Percentiles rank a stretch among this genome's conserved stretches.
phyloP scores from a whole-genome alignment of 2,329 filamentous ascomycete species.

The Botrytis medusae region DNA sequence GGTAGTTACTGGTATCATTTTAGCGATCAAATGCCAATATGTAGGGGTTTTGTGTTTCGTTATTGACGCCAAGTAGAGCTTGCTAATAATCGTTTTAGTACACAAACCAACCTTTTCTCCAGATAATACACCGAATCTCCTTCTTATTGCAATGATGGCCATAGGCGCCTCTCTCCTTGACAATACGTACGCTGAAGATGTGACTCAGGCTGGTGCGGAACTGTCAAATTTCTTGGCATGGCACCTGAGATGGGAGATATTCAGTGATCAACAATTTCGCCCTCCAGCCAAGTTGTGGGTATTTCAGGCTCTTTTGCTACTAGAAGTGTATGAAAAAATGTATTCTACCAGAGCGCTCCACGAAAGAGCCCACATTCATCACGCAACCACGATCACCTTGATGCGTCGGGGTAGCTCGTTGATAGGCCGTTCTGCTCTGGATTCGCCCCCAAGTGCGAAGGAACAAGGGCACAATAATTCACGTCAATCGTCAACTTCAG shows the following conservation, averaged over 20 bases:
- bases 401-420: slow-evolving; percentile 93
- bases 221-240: slow-evolving; percentile 88
- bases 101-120: slow-evolving; percentile 93
- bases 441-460: slow-evolving; percentile 75
- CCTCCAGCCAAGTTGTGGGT: slow-evolving; percentile 95
- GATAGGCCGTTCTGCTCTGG: slow-evolving; percentile 79
- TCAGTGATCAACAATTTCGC: slow-evolving; percentile 85
- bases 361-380: slow-evolving; percentile 93
- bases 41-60: slow-evolving; percentile 28
- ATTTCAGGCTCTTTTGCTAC: slow-evolving; percentile 83
- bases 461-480: slow-evolving; percentile 50
- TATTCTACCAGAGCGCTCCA: slow-evolving; percentile 89
- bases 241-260: slow-evolving; percentile 92
- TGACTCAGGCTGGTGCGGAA: slow-evolving; percentile 75
- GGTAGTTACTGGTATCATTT: slow-evolving; percentile 94
- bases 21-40: slow-evolving; percentile 88
- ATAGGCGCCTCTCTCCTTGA: slow-evolving; percentile 90
- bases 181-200: slow-evolving; percentile 70
- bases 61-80: not conserved
- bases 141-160: slow-evolving; percentile 86
- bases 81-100: slow-evolving; percentile 44
- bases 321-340: slow-evolving; percentile 98
- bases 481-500: slow-evolving; percentile 61
- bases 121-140: slow-evolving; percentile 78
- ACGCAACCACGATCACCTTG: slow-evolving; percentile 89